phyloP scores from a whole-genome alignment of 371 early-diverging fungal species.

The Coemansia sp. region DNA sequence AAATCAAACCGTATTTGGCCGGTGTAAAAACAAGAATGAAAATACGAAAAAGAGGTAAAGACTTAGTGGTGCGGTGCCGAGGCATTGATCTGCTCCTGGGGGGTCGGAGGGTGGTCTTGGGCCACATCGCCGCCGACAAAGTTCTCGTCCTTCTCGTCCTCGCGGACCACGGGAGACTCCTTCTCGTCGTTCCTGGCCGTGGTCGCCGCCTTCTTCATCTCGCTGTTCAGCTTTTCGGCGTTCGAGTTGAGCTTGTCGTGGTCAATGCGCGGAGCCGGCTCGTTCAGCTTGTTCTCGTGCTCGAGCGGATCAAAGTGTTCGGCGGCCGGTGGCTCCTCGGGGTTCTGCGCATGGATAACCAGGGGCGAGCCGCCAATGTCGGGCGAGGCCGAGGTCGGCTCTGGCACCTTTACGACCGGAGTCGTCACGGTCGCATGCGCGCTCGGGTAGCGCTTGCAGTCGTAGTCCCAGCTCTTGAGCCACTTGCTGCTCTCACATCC shows the following conservation, averaged over 20 bases:
- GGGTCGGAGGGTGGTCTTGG: constrained; percentile 13
- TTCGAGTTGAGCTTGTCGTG: constrained; percentile 44
- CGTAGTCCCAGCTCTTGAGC: constrained; percentile 84
- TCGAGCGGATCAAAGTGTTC: constrained; percentile 49
- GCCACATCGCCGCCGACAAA: constrained; percentile 31
- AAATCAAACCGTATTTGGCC: no score
- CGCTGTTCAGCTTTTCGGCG: constrained; percentile 24
- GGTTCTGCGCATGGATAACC: constrained; percentile 16
- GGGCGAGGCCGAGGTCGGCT: constrained; percentile 13
- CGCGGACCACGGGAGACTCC: constrained; percentile 4
- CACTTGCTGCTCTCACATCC: constrained; percentile 74
- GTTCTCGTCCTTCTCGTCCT: constrained; percentile 33
- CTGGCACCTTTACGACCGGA: constrained; percentile 8
- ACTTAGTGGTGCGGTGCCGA: background rate
- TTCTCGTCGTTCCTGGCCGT: constrained; percentile 9
- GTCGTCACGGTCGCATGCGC: constrained; percentile 8
- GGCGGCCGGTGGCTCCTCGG: constrained; percentile 41
- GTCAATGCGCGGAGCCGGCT: constrained; percentile 47
- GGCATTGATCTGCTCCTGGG: background rate
- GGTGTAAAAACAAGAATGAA: background rate
- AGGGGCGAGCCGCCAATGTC: constrained; percentile 19
- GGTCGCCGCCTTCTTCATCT: constrained; percentile 41
- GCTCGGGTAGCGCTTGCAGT: constrained; percentile 53
- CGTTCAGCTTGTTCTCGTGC: constrained; percentile 50
- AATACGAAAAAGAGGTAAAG: background rate